Evolutionary conservation across 176 grass and related monocot species (phyloP), one percentile per base, ranked within the genome.

Genomic region (Phoenix dactylifera): DNA sequence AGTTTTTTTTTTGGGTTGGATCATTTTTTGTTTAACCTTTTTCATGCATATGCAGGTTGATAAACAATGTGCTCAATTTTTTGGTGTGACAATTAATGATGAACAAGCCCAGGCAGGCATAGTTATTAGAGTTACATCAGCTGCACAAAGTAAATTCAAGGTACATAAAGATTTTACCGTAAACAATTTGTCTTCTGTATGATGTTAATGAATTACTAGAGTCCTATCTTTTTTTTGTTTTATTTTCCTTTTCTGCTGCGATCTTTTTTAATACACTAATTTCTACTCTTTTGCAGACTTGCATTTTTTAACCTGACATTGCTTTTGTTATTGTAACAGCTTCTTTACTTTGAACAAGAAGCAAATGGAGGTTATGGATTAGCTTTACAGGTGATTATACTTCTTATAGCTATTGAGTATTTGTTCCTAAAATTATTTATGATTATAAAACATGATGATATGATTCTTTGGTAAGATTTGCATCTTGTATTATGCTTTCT

Each of bases 61-160:
- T 51, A 97, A 91, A 72, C 93, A 97, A 80, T 78, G 70, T 65
- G 93, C 93, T 82, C 93, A 97, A 80, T 97, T 97, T 82, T 97
- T 85, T 88, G 93, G 93, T 55, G 87, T 91, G 20, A 97, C 93
- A 52, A 91, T 97, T 79, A 91, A 49, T 83, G 93, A 97, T 75
- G 80, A 91, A 62, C 93, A 97, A 88, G 73, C 87, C 30, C 78
- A 88, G n/a, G 80, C 72, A 77, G 93, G 93, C 58, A 82, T 88
- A 69, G 93, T 97, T 16, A 69, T 97, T 67, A 88, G 93, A 79
- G 93, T 80, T 32, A 88, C 69, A 25, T 97, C 93, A 56, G 63
- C 79, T 69, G 62, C 87, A 58, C 87, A 91, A 78, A 97, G 93
- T 84, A 97, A 97, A 97, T 91, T 97, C 84, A 97, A 97, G 93